These are phyloP conservation scores for Blastobotrys apis DNA, from an alignment of 1,139 yeast genomes.

Conservation along the genomic window DNA sequence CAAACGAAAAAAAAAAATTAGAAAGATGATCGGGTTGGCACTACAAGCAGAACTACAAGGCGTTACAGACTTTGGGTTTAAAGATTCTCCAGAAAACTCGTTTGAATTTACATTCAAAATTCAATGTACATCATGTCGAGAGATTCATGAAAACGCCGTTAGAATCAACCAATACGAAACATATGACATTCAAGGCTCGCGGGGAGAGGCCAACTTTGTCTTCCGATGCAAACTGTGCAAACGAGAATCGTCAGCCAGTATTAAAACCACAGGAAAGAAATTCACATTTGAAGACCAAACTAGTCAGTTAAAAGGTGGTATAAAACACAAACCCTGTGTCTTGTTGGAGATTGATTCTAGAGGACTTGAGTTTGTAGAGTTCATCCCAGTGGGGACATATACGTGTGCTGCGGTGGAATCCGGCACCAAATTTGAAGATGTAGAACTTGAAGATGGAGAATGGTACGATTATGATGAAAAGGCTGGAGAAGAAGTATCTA, in stretches of 20 bases:
- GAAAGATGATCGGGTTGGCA: constrained; percentile 48
- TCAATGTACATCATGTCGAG: constrained; percentile 77
- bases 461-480: constrained; percentile 96
- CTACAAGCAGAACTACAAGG: constrained; percentile 58
- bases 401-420: constrained; percentile 55
- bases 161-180: constrained; percentile 53
- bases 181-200: constrained; percentile 63
- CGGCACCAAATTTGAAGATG: constrained; percentile 51
- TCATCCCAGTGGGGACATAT: constrained; percentile 52
- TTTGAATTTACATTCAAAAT: constrained; percentile 72
- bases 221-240: constrained; percentile 72
- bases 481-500: constrained; percentile 73
- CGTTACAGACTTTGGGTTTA: constrained; percentile 61
- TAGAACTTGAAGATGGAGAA: constrained; percentile 75
- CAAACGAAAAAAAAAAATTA: not conserved
- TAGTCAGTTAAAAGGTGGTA: constrained; percentile 26
- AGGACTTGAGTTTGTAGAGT: constrained; percentile 71
- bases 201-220: constrained; percentile 81
- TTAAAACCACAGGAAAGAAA: constrained; percentile 22
- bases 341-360: constrained; percentile 76
- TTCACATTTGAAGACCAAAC: constrained; percentile 39
- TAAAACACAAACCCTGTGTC: constrained; percentile 35
- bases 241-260: constrained; percentile 39
- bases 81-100: constrained; percentile 56
- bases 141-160: constrained; percentile 68